Conservation (phyloP, 2,329 filamentous ascomycete genomes). For the Colletotrichum sp. region DNA sequence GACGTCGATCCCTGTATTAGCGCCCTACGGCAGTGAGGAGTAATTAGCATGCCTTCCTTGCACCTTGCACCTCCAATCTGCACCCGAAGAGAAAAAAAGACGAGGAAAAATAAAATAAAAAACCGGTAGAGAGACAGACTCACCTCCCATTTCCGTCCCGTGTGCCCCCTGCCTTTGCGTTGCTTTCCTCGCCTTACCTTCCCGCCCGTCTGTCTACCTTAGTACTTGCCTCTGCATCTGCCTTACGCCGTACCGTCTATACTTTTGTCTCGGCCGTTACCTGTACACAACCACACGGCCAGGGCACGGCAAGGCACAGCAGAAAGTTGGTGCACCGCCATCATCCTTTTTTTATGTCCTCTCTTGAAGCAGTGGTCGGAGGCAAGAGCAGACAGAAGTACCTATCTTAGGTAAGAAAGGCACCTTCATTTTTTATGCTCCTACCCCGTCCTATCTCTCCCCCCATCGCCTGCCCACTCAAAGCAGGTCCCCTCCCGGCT, state of each 20-base stretch:
- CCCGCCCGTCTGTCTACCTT: background rate
- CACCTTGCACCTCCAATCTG: background rate
- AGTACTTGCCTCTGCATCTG: background rate
- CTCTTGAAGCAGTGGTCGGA: background rate
- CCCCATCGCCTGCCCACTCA: background rate
- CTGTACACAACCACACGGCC: background rate
- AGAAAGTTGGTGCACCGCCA: background rate
- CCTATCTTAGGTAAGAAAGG: background rate
- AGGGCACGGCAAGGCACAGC: background rate
- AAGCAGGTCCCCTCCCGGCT: background rate
- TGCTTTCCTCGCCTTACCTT: conserved; percentile 7
- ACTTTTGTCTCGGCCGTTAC: background rate
- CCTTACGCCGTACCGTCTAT: background rate
- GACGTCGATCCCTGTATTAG: conserved; percentile 13
- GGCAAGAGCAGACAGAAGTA: background rate
- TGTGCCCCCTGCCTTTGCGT: background rate
- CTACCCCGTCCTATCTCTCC: background rate
- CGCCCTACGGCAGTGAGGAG: conserved; percentile 13
- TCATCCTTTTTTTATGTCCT: background rate
- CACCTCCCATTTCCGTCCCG: background rate
- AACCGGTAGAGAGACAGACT: background rate
- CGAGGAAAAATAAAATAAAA: background rate
- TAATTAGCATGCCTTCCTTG: conserved; percentile 1
- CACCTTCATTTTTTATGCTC: background rate
- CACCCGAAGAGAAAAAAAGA: background rate